Evolutionary conservation across 2,329 filamentous ascomycete species (phyloP).

Genomic region (Xylariaceae sp.): DNA sequence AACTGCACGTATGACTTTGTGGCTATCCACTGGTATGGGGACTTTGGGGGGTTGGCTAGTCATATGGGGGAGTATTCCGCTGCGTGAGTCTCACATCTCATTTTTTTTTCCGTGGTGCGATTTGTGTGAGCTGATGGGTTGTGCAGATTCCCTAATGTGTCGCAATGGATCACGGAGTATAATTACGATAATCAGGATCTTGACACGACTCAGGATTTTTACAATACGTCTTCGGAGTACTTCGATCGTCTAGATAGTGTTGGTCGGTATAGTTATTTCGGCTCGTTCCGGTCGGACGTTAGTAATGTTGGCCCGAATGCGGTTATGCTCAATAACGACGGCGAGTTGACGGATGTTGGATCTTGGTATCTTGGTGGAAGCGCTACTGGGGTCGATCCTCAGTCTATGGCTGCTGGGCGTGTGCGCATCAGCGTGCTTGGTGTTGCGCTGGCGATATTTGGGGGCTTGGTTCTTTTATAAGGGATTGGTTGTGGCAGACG

Average conservation of each 20-base stretch:
- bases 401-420: conserved; percentile 13
- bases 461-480: conserved; percentile 7
- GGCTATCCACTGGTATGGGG: conserved; percentile 65
- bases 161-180: conserved; percentile 78
- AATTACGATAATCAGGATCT: conserved; percentile 58
- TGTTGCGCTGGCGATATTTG: conserved; percentile 3
- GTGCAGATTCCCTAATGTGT: conserved; percentile 52
- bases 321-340: conserved; percentile 64
- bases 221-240: conserved; percentile 61
- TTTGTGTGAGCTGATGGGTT: background rate
- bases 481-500: background rate
- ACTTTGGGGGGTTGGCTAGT: conserved; percentile 64
- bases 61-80: conserved; percentile 59
- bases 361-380: conserved; percentile 67
- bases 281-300: conserved; percentile 63
- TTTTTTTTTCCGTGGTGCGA: background rate
- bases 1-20: conserved; percentile 62
- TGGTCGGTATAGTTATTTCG: conserved; percentile 70
- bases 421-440: background rate
- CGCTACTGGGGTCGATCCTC: conserved; percentile 42
- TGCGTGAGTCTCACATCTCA: conserved; percentile 25
- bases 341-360: conserved; percentile 70
- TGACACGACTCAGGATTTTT: conserved; percentile 58
- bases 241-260: conserved; percentile 62
- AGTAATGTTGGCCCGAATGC: conserved; percentile 73